Evolutionary conservation across 2,329 filamentous ascomycete genomes (phyloP).

Genomic region (Cadophora gregata): DNA sequence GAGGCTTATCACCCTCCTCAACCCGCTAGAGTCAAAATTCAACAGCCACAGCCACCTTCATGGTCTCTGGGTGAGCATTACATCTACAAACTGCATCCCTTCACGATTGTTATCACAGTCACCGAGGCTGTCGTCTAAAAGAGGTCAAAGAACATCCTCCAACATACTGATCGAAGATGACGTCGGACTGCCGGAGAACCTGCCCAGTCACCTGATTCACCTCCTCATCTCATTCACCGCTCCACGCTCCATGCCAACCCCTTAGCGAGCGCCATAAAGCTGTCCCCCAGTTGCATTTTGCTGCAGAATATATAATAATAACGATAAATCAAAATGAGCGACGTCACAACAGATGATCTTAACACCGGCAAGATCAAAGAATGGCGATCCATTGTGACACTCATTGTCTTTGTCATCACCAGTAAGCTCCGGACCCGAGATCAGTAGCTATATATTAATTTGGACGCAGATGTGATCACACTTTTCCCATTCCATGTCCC

Average conservation of each 20-base stretch:
- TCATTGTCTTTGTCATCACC: slow-evolving; percentile 71
- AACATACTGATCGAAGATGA: not conserved
- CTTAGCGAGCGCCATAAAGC: not conserved
- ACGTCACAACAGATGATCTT: slow-evolving; percentile 39
- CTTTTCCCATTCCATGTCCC: slow-evolving; percentile 73
- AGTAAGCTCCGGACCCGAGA: slow-evolving; percentile 58
- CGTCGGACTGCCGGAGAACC: not conserved
- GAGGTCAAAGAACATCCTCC: not conserved
- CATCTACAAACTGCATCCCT: not conserved
- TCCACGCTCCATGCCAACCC: not conserved
- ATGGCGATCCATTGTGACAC: slow-evolving; percentile 74
- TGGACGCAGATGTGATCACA: slow-evolving; percentile 65
- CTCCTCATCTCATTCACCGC: slow-evolving; percentile 11
- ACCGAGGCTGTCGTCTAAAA: not conserved
- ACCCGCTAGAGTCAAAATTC: slow-evolving; percentile 2
- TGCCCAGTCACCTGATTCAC: not conserved
- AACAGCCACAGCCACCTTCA: not conserved
- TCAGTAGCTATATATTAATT: not conserved
- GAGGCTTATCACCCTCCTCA: not conserved
- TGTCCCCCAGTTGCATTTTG: not conserved
- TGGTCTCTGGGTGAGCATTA: not conserved
- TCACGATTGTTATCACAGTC: not conserved
- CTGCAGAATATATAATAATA: not conserved
- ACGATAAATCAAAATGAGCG: not conserved
- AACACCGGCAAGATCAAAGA: slow-evolving; percentile 62